Base-by-base conservation (phyloP, 2,329 filamentous ascomycete species). In the Fusarium sp. region DNA sequence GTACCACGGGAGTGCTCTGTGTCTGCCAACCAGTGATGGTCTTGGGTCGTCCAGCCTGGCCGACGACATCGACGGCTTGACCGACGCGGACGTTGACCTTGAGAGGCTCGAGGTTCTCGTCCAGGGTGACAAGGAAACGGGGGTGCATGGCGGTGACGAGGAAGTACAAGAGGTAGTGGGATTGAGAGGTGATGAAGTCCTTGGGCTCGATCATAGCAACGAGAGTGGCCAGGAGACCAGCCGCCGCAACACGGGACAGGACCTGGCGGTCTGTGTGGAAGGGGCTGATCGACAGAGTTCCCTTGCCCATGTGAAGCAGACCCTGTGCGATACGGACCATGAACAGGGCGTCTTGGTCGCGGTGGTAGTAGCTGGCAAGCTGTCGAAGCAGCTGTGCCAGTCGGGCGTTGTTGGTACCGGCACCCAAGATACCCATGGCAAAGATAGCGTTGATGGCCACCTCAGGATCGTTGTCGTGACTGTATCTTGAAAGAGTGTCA, bases 21-120 rank as follows among this genome's bases (percentile, higher is more conserved):
- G 96, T 99, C 85, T 99, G 96, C 96, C 96, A 99, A 62, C 96
- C 96, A 11, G 96, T 99, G 79, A 99, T 99, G 3, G 96, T 99
- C 92, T 99, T 98, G 76, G 96, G 96, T 72, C 96, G 91, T 82
- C 96, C 96, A 14, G 97, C 96, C 84, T 98, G 96, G 61, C 96
- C 97, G 45, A 99, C 96, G 47, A 99, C 95, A 82, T 99, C 96
- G 22, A 99, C 97, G 18, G 97, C 96, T 85, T 99, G 97, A 83
- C 96, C 96, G 52, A 99, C 96, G 35, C 96, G 93, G 18, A 99
- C 96, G 79, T 98, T 98, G 80, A 98, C 95, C 62, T 94, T 96
- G 72, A 99, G 86, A 6, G 96, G 96, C 85, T 98, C 93, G 64
- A 99, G 89, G 72, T 98, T 90, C 87, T 99, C 96, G 79, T 98